Base-by-base conservation (phyloP, 2,329 filamentous ascomycete species). In the Rhexocercosporidium sp. region DNA sequence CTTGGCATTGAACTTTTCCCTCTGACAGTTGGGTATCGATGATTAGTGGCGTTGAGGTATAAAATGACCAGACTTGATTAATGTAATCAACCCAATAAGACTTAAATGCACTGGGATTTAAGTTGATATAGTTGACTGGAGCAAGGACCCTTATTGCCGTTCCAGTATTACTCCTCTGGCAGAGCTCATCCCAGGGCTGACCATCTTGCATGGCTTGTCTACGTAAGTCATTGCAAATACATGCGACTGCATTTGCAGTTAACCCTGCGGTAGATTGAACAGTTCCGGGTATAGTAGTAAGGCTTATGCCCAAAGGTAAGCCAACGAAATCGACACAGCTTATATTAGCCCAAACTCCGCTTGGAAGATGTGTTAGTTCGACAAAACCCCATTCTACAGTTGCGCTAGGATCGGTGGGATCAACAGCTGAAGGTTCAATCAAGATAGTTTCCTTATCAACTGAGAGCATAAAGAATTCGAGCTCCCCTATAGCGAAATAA, bases 271-370 rank as follows among this genome's bases (percentile, higher is more conserved):
- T 49, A 27, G 46, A 49, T 49, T 49, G 46, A 49, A 49, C 46
- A 27, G 20, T 49, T 49, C 46, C 20, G n/a, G 46, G 25, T 12
- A 22, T 49, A 49, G 20, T 49, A 49, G 46, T 49, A 20, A 49
- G 46, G 25, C 20, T 49, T 25, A 49, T 25, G 25, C 46, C 20
- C 11, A 49, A 14, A 22, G 46, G 46, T 49, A 49, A 5, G 46
- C 46, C 46, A 22, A 49, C 46, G 20, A 49, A 49, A 49, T 49
- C 46, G 46, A 49, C 46, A 49, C 46, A 49, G 46, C 46, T 49
- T 22, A 49, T 49, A 49, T 49, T 49, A 27, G 46, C 46, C 46
- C 46, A 49, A 22, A 49, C 46, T n/a, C 46, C 46, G 46, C 46
- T 49, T 27, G 46, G n/a, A 49, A 22, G 20, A 11, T 49, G 46